Conservation (phyloP, 495 filamentous ascomycete species). For the Xanthoparmelia taractica region DNA sequence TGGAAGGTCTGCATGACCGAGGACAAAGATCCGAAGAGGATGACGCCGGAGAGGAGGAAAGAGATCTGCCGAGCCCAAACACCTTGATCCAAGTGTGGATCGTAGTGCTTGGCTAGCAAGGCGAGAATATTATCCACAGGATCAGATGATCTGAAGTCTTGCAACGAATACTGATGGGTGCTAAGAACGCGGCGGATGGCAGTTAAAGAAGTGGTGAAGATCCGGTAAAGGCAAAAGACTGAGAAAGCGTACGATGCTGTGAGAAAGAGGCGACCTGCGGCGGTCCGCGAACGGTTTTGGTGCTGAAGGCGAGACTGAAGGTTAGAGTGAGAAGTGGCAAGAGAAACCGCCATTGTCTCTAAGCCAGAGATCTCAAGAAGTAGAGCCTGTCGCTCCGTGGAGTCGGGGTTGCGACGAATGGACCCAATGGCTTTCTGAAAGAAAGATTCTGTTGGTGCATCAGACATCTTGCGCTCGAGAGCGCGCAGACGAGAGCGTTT, state of each 20-base stretch:
- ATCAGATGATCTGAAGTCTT: conserved; percentile 23
- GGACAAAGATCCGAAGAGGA: conserved; percentile 67
- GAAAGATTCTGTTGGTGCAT: conserved; percentile 38
- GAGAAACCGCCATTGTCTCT: conserved; percentile 61
- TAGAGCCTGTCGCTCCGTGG: conserved; percentile 56
- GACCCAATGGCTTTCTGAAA: conserved; percentile 59
- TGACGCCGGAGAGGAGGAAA: conserved; percentile 68
- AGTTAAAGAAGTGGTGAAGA: conserved; percentile 39
- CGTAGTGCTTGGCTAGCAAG: conserved; percentile 27
- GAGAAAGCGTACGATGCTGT: conserved; percentile 57
- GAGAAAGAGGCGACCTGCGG: conserved; percentile 50
- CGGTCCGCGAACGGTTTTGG: conserved; percentile 54
- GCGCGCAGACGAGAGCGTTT: conserved; percentile 61
- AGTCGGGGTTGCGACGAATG: conserved; percentile 54
- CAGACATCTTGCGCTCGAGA: conserved; percentile 55
- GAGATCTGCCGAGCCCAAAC: conserved; percentile 73
- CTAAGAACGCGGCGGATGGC: conserved; percentile 49
- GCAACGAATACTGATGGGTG: conserved; percentile 21
- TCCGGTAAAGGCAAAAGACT: conserved; percentile 54
- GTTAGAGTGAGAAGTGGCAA: conserved; percentile 51
- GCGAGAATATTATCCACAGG: conserved; percentile 44
- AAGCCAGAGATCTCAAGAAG: conserved; percentile 71
- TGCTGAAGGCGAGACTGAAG: conserved; percentile 51
- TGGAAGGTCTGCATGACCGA: conserved; percentile 68
- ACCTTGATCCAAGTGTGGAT: conserved; percentile 36